Evolutionary conservation across 1,139 yeast species (phyloP).

Genomic region (Scheffersomyces lignicola): DNA sequence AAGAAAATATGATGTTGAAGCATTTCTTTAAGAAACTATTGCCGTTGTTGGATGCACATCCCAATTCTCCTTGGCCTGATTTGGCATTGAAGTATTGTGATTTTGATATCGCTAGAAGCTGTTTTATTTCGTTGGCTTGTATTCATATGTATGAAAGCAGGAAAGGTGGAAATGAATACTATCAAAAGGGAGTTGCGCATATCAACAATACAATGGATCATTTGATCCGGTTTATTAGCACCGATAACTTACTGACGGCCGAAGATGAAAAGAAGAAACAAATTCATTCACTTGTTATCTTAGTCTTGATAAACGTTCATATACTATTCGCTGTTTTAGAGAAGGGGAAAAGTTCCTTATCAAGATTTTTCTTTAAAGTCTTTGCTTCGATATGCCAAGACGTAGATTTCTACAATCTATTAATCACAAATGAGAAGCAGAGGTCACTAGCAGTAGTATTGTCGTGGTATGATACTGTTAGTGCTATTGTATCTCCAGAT

Average conservation of each 20-base stretch:
- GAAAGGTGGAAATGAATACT: constrained; percentile 49
- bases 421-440: constrained; percentile 44
- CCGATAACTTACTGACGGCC: constrained; percentile 21
- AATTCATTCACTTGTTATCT: constrained; percentile 49
- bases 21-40: constrained; percentile 54
- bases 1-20: constrained; percentile 50
- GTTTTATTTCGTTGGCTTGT: constrained; percentile 53
- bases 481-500: constrained; percentile 56
- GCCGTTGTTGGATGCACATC: constrained; percentile 55
- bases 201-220: constrained; percentile 54
- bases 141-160: constrained; percentile 52
- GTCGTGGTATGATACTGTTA: constrained; percentile 57
- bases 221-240: constrained; percentile 35
- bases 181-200: constrained; percentile 49
- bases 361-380: constrained; percentile 47
- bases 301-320: constrained; percentile 52
- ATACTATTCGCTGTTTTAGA: constrained; percentile 51
- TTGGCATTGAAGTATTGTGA: constrained; percentile 55
- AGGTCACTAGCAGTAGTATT: constrained; percentile 48
- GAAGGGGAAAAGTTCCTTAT: constrained; percentile 51
- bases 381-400: constrained; percentile 50
- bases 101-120: constrained; percentile 53
- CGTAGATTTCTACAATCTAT: constrained; percentile 19
- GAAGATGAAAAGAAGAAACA: constrained; percentile 32
- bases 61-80: constrained; percentile 60